phyloP scores from a whole-genome alignment of 1,284 basidiomycete genomes.

The Ganoderma lingzhi region DNA sequence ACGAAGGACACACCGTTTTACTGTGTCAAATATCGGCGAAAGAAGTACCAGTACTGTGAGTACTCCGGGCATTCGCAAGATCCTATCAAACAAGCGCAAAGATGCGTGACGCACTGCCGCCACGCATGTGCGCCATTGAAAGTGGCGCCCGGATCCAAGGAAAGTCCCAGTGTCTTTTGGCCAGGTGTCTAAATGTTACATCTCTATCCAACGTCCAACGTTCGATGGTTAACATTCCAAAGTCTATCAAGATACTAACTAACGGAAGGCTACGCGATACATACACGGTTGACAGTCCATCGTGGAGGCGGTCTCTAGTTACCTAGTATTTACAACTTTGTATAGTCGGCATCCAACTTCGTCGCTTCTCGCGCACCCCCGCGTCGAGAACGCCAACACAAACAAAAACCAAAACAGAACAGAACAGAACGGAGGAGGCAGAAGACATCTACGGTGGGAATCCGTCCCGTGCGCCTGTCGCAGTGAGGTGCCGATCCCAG shows the following conservation, averaged over 20 bases:
- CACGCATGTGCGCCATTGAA: no score
- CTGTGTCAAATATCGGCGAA: no score
- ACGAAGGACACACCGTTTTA: no score
- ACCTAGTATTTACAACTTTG: constrained; percentile 11
- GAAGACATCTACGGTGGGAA: neutral
- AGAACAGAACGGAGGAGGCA: neutral
- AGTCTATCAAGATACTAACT: neutral
- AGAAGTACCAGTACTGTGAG: no score
- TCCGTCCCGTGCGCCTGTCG: neutral
- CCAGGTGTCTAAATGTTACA: no score
- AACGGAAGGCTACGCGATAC: constrained; percentile 8
- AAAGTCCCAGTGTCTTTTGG: no score
- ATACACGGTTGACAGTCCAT: neutral
- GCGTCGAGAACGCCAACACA: neutral
- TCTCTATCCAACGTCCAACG: no score
- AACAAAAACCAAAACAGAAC: neutral
- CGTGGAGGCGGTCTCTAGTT: neutral
- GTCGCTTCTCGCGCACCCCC: neutral
- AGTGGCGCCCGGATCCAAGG: no score
- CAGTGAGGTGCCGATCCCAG: neutral
- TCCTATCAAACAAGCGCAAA: no score
- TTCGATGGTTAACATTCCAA: neutral
- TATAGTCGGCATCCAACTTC: neutral
- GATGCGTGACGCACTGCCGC: no score
- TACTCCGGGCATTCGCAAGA: no score